Conservation (phyloP, 805 yeast species). For the Vanderwaltozyma tropicalis region DNA sequence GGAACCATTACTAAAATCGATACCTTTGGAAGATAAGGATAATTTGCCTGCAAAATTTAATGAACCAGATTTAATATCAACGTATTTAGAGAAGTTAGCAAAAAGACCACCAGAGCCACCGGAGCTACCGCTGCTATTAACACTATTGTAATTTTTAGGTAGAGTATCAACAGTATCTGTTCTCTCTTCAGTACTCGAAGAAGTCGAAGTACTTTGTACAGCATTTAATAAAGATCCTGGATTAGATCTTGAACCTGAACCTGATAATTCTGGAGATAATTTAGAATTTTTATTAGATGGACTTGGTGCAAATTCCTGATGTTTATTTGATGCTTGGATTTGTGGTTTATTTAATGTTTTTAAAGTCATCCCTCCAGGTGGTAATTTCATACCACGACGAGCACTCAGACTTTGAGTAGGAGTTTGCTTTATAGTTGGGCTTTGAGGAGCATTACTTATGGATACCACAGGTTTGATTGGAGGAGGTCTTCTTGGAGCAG, state of each 20-base stretch:
- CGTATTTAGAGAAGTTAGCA: slow-evolving; percentile 66
- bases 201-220: slow-evolving; percentile 27
- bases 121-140: slow-evolving; percentile 12
- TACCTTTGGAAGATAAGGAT: slow-evolving; percentile 82
- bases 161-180: slow-evolving; percentile 23
- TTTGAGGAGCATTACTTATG: too few relatives aligned
- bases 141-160: slow-evolving; percentile 10
- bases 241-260: slow-evolving; percentile 19
- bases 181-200: slow-evolving; percentile 19
- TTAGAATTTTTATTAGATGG: slow-evolving; percentile 16
- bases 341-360: slow-evolving; percentile 14
- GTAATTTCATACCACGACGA: slow-evolving; percentile 76
- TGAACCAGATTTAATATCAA: slow-evolving; percentile 87
- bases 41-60: slow-evolving; percentile 90
- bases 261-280: slow-evolving; percentile 3
- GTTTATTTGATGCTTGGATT: slow-evolving; percentile 8
- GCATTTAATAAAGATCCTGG: slow-evolving; percentile 24
- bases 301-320: slow-evolving; percentile 22
- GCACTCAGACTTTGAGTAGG: slow-evolving; percentile 63
- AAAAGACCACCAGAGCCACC: slow-evolving; percentile 46
- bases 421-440: too few relatives aligned
- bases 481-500: slow-evolving; percentile 21
- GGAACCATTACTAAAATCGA: slow-evolving; percentile 81
- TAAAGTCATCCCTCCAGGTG: slow-evolving; percentile 28
- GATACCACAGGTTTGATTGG: slow-evolving; percentile 1